Evolutionary conservation across 768 basidiomycete genomes (phyloP), one percentile per base, ranked within the genome.

Genomic region (Lactarius vividus): DNA sequence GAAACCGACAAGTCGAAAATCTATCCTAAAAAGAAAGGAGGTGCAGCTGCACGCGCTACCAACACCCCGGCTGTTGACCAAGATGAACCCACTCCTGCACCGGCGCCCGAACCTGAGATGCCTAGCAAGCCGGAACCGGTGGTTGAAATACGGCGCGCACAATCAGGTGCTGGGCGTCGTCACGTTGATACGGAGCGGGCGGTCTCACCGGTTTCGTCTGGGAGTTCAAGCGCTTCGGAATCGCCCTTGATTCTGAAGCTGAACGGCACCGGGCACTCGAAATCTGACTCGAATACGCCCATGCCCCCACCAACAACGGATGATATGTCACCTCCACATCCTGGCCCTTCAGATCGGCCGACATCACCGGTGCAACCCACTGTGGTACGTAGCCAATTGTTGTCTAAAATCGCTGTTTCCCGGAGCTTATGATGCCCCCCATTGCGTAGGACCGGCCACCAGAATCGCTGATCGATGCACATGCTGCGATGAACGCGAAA

Each of bases 241-340:
- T 79, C 86, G 0, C 91, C 90, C 8, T 80, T 92, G n/a, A 88
- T 88, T 5, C 85, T 85, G 60, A 90, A 84, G 77, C 71, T 79
- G 58, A 90, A 89, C 69, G 88, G 87, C 15, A 74, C 73, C 16
- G 72, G 70, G 11, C 77, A 78, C 71, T 59, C 77, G 18, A 75
- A 77, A 46, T 72, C 77, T 67, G 70, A 73, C n/a, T 70, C 71
- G 65, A 39, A 42, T 69, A 68, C 16, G 72, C 68, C 63, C 62
- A 46, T 69, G 69, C 57, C 71, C 44, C 52, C 68, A 62, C 56
- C 69, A 40, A 31, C 67, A 57, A 26, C 64, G 68, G 18, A 68
- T 62, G 59, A 69, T 69, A 26, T 56, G 65, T 59, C 62, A 9
- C 39, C 56, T 57, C 61, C 56, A 31, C 42, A 26, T 33, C 67